These are phyloP conservation scores for Colletotrichum zoysiae DNA, from an alignment of 2,329 filamentous ascomycete genomes.

Conservation along the genomic window DNA sequence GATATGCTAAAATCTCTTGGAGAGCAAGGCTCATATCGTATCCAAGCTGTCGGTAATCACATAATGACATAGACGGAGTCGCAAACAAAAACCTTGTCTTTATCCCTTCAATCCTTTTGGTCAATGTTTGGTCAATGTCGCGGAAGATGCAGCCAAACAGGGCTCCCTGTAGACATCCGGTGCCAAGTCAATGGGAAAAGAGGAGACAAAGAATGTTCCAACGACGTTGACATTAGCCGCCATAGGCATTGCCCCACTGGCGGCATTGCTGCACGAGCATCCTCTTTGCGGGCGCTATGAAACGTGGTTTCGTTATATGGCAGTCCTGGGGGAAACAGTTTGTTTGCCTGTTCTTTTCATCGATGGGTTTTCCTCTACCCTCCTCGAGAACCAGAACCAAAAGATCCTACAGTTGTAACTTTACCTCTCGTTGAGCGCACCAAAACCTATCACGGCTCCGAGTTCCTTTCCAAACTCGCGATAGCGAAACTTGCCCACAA, in stretches of 20 bases:
- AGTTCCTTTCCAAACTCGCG: neutral
- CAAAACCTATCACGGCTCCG: neutral
- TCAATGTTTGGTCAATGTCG: neutral
- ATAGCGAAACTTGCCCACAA: neutral
- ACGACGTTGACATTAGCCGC: neutral
- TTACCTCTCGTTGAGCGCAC: neutral
- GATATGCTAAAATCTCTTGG: too few species aligned
- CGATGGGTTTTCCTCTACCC: neutral
- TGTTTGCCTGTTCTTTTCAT: neutral
- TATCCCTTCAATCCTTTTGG: neutral
- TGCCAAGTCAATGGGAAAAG: neutral
- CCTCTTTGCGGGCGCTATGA: neutral
- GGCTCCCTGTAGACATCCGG: neutral
- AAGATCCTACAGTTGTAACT: neutral
- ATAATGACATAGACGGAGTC: neutral
- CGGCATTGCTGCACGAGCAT: neutral
- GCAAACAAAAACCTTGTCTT: neutral
- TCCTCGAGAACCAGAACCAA: neutral
- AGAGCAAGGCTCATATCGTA: too few species aligned
- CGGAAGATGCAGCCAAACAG: neutral
- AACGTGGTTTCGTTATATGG: neutral
- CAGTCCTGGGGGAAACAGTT: neutral
- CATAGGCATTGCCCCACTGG: neutral
- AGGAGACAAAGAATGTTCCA: neutral
- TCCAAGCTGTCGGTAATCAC: slow-evolving; percentile 6